phyloP scores from a whole-genome alignment of 805 yeast genomes.

The Pichia membranifaciens region DNA sequence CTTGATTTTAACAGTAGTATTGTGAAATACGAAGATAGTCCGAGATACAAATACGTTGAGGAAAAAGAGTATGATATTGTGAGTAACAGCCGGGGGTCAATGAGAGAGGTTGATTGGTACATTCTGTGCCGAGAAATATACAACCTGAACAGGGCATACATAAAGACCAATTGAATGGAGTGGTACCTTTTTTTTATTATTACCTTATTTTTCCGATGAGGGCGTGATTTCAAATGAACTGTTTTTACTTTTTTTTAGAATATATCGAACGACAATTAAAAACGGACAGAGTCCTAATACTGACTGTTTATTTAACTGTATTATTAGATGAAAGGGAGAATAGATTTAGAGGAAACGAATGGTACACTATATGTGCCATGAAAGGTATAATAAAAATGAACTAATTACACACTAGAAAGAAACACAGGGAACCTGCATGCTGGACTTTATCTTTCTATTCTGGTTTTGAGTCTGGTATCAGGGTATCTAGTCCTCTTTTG shows the following conservation, averaged over 20 bases:
- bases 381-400: neutral
- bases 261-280: no score
- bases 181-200: neutral
- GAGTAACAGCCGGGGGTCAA: slow-evolving; percentile 27
- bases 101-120: slow-evolving; percentile 82
- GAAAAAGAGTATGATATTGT: slow-evolving; percentile 27
- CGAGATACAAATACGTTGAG: neutral
- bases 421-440: neutral
- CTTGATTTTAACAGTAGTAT: neutral
- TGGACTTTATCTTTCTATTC: neutral
- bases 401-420: neutral
- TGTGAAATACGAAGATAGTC: neutral
- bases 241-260: no score
- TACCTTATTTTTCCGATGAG: neutral
- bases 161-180: slow-evolving; percentile 26
- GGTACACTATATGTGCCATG: neutral
- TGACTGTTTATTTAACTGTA: no score
- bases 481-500: slow-evolving; percentile 17
- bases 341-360: no score
- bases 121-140: slow-evolving; percentile 78
- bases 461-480: no score
- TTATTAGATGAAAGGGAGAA: no score
- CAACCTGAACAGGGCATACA: slow-evolving; percentile 64
- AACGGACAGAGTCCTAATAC: no score
- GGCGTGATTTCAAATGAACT: no score